Evolutionary conservation across 1,284 basidiomycete genomes (phyloP), one percentile per base, ranked within the genome.

Genomic region (Mycosarcoma mackinlayi): DNA sequence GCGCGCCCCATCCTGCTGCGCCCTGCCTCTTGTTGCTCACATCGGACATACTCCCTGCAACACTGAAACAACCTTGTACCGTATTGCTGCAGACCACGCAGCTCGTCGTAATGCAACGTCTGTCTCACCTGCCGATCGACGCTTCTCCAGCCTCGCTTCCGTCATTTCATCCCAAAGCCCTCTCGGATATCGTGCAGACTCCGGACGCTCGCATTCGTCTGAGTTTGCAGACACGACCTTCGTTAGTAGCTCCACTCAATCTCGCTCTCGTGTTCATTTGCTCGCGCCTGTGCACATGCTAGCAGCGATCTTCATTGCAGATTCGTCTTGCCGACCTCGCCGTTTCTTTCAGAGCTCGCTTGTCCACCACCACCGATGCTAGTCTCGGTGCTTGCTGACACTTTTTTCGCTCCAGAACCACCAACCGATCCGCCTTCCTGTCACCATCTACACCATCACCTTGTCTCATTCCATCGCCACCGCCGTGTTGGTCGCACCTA

Each of bases 221-320:
- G 21, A 18, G 24, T n/a, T 21, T 6, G 18, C 8, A 8, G 19
- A 9, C 18, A 21, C 19, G 37, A 19, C n/a, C 6, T 19, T 8
- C 6, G 19, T 38, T 19, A 38, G 8, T 38, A 19, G 19, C 37
- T 35, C 24, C 21, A 21, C 10, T 9, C 16, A 21, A 16, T 9
- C 16, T 38, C 24, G 16, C 28, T 27, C 23, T 14, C 3, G 31
- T 30, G 34, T 24, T 30, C 39, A 14, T 38, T 40, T 21, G 37
- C 46, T 46, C 4, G 33, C 49, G 39, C 37, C 38, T 30, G n/a
- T 47, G 47, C 45, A 55, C 49, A 38, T 54, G 33, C 44, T 34
- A 35, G 56, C 42, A 59, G 46, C 47, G 56, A 60, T 66, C 63
- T 66, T 54, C 63, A 51, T 55, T 55, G 63, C 63, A 66, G 51